phyloP scores from a whole-genome alignment of 139 green algal genomes.

The Monoraphidium neglectum region DNA sequence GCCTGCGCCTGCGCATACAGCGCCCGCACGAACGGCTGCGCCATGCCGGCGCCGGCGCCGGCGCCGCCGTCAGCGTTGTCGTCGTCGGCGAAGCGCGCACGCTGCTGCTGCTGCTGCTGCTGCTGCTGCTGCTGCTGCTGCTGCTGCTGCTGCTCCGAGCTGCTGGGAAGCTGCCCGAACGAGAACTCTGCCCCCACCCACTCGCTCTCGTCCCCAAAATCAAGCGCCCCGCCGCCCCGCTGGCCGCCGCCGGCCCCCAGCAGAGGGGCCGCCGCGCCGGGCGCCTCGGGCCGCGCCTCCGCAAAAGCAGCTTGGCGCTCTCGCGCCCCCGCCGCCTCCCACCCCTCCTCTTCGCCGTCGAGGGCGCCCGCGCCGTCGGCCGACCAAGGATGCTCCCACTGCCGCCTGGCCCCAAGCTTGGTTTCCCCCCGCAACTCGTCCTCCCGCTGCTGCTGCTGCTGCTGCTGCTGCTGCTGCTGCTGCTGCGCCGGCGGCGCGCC shows the following conservation, averaged over 20 bases:
- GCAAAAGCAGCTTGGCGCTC: not conserved
- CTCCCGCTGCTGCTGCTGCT: not conserved
- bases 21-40: constrained; percentile 45
- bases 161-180: constrained; percentile 9
- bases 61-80: not conserved
- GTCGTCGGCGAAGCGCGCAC: not conserved
- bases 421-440: not conserved
- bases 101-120: constrained; percentile 1
- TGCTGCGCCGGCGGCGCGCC: not conserved
- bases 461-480: not conserved
- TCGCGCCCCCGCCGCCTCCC: not conserved
- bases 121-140: not conserved
- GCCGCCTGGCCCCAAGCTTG: not conserved
- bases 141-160: not conserved
- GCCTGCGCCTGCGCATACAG: constrained; percentile 32
- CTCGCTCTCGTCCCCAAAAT: constrained; percentile 23
- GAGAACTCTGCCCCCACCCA: constrained; percentile 33
- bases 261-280: no score
- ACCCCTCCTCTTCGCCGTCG: not conserved
- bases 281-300: no score
- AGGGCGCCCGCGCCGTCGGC: not conserved
- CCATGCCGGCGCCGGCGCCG: not conserved
- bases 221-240: not conserved
- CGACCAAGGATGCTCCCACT: not conserved
- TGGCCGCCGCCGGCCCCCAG: not conserved